These are phyloP conservation scores for Rosa rugosa DNA, from an alignment of 306 rosid species.

Conservation along the genomic window DNA sequence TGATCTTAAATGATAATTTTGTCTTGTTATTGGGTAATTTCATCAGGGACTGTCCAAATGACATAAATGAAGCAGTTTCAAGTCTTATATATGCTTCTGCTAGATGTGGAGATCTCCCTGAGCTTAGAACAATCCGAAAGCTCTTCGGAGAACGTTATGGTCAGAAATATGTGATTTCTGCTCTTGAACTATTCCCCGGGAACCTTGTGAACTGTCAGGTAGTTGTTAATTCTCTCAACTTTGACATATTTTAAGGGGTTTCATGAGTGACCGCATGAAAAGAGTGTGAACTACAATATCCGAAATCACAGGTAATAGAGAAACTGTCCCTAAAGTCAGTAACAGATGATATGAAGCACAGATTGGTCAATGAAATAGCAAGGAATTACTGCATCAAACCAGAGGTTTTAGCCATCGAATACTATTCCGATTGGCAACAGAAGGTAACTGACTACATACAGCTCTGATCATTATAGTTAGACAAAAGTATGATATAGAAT, in stretches of 20 bases:
- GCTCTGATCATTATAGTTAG: not conserved
- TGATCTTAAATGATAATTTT: not conserved
- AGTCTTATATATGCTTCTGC: slow-evolving; percentile 87
- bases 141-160: slow-evolving; percentile 77
- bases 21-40: not conserved
- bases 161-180: slow-evolving; percentile 44
- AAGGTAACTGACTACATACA: slow-evolving; percentile 40
- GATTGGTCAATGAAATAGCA: slow-evolving; percentile 58
- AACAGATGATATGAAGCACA: slow-evolving; percentile 52
- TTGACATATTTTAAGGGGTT: not conserved
- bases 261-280: not conserved
- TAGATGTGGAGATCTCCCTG: slow-evolving; percentile 84
- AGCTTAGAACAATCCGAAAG: slow-evolving; percentile 66
- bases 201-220: slow-evolving; percentile 80
- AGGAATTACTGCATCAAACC: slow-evolving; percentile 47
- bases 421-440: slow-evolving; percentile 58
- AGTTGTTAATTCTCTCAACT: not conserved
- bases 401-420: slow-evolving; percentile 56
- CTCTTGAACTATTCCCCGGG: slow-evolving; percentile 63
- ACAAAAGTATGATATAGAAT: not conserved
- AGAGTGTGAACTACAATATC: slow-evolving; percentile 12
- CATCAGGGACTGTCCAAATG: slow-evolving; percentile 63
- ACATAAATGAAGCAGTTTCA: slow-evolving; percentile 81
- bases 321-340: slow-evolving; percentile 43
- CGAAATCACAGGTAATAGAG: slow-evolving; percentile 53